Evolutionary conservation across 1,284 basidiomycete genomes (phyloP).

Genomic region (Sporisorium sorghi): DNA sequence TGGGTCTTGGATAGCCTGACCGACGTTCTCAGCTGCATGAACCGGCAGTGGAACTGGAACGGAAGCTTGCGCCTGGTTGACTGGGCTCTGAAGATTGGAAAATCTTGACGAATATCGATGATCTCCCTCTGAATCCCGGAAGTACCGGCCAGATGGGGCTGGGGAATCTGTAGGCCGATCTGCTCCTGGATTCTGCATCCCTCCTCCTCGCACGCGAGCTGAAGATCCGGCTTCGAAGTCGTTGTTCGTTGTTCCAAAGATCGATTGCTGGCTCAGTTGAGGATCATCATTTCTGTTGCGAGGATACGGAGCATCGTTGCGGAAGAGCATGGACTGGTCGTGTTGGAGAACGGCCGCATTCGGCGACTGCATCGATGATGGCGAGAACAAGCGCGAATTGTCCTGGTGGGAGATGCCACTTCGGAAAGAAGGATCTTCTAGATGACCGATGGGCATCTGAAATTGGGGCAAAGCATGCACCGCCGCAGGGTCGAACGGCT

Average conservation of each 20-base stretch:
- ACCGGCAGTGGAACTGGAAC: not conserved
- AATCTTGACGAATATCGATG: too few relatives aligned
- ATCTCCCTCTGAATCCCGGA: too few relatives aligned
- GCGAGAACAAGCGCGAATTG: not conserved
- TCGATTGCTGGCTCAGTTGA: not conserved
- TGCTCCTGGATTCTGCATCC: too few relatives aligned
- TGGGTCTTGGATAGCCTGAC: not conserved
- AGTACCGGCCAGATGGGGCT: too few relatives aligned
- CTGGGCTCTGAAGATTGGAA: too few relatives aligned
- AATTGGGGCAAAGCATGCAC: not conserved
- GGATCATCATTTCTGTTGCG: not conserved
- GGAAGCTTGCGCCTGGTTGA: too few relatives aligned
- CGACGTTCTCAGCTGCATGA: not conserved
- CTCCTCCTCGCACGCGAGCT: too few relatives aligned
- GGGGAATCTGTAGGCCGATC: too few relatives aligned
- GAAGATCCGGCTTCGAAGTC: not conserved
- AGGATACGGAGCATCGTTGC: not conserved
- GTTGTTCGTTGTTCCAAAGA: not conserved
- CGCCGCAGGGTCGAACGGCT: not conserved
- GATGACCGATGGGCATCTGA: not conserved
- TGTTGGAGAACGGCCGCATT: not conserved
- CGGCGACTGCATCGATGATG: not conserved
- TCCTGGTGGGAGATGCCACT: not conserved
- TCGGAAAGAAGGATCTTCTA: not conserved
- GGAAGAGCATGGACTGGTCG: not conserved